phyloP scores from a whole-genome alignment of 2,329 filamentous ascomycete species.

The Cercospora sesami region DNA sequence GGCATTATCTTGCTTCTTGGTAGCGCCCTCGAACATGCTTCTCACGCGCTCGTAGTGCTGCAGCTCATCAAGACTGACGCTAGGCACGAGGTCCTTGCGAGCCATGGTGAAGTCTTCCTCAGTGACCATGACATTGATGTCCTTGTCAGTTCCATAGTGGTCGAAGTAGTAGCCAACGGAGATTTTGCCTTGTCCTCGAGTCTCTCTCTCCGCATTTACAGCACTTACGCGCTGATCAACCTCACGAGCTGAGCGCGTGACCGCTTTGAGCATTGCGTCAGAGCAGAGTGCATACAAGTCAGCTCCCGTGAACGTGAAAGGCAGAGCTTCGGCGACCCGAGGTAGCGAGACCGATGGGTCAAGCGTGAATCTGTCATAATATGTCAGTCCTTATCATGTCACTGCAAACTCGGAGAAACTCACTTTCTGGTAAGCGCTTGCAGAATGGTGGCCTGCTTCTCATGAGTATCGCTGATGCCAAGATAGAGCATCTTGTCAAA shows the following conservation, averaged over 20 bases:
- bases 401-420: conserved; percentile 40
- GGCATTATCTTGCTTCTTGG: conserved; percentile 43
- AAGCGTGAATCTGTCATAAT: conserved; percentile 70
- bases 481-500: conserved; percentile 99
- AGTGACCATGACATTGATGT: conserved; percentile 82
- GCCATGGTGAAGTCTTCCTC: conserved; percentile 86
- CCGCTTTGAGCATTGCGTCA: conserved; percentile 97
- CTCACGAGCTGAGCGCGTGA: conserved; percentile 80
- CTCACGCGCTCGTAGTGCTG: conserved; percentile 87
- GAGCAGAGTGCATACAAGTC: conserved; percentile 97
- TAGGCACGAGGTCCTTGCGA: conserved; percentile 82
- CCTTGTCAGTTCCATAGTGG: conserved; percentile 77
- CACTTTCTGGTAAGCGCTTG: conserved; percentile 93
- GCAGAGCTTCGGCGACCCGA: conserved; percentile 72
- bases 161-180: conserved; percentile 96
- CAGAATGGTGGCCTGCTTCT: conserved; percentile 91
- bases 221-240: conserved; percentile 80
- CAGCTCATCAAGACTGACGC: conserved; percentile 87
- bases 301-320: conserved; percentile 95
- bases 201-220: conserved; percentile 56
- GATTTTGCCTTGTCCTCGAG: conserved; percentile 47
- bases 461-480: conserved; percentile 92
- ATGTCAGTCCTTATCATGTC: conserved; percentile 10
- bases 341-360: conserved; percentile 74
- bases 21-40: conserved; percentile 72